These are phyloP conservation scores for Sutorius eximius DNA, from an alignment of 1,284 basidiomycete genomes.

Conservation along the genomic window DNA sequence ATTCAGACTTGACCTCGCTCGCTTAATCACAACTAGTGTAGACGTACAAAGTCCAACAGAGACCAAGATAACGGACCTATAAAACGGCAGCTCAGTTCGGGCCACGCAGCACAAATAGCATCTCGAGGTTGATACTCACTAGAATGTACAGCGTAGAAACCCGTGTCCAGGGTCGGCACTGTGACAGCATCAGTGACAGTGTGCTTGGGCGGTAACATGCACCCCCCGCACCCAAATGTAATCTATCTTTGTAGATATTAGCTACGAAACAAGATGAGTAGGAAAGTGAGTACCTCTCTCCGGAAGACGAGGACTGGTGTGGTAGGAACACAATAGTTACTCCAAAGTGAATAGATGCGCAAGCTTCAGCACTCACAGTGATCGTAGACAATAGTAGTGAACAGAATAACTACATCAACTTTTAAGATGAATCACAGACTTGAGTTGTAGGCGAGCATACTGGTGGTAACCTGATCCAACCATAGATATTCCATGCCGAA, in stretches of 20 bases:
- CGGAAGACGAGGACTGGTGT: not conserved
- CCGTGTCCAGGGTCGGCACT: constrained; percentile 2
- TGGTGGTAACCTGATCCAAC: not conserved
- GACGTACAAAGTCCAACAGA: constrained; percentile 8
- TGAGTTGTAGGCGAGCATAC: not conserved
- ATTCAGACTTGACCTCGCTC: not conserved
- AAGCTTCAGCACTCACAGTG: not conserved
- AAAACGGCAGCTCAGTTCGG: not conserved
- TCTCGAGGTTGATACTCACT: not conserved
- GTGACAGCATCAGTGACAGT: not conserved
- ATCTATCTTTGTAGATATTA: not conserved
- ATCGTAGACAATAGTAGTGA: not conserved
- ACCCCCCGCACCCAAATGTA: not conserved
- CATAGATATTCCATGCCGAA: not conserved
- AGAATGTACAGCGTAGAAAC: constrained; percentile 5
- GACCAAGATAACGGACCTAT: constrained; percentile 10
- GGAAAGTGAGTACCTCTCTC: not conserved
- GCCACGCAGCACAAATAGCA: not conserved
- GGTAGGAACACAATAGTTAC: not conserved
- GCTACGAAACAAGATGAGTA: not conserved
- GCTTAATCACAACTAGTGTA: not conserved
- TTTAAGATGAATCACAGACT: not conserved
- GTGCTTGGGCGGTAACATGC: not conserved
- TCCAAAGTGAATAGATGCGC: not conserved
- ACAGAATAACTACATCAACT: not conserved